Evolutionary conservation across 164 flowering plant species (phyloP), one percentile per base, ranked within the genome.

Genomic region (Stephania yunnanensis): DNA sequence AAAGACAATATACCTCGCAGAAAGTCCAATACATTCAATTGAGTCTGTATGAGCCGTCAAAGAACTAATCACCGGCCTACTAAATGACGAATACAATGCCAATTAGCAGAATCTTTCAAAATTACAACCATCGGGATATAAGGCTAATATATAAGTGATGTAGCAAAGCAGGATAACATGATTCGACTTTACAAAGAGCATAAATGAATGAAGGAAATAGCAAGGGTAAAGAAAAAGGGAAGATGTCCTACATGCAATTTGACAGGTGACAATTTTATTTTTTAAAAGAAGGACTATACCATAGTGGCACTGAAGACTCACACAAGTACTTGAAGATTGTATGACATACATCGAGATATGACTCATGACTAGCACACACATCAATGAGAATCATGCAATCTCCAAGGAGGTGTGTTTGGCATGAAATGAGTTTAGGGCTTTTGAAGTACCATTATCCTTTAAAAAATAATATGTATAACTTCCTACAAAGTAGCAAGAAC

Each of bases 31-130:
- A 74, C 94, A 92, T 83, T 95, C 98, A 52, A 95, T 75, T 9
- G 99, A 91, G 77, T 93, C 93, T n/a, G 89, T 36, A 76, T 95
- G 99, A 81, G 88, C 83, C 80, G 25, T 71, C 71, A 92, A 86
- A 74, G 95, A 88, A 80, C 83, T 87, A 68, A 93, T 88, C 78
- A 95, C 98, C n/a, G n/a, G n/a, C n/a, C 98, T 95, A 85, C 25
- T 58, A 25, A 44, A 70, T 19, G 52, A 22, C 20, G 80, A 68
- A 50, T 46, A 71, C 10, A 10, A 20, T 71, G 29, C 73, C 44
- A 10, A 6, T 65, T 64, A 58, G 69, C 53, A 58, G 15, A 67
- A 19, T 67, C 45, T 10, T 29, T 67, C 69, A 67, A 7, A 67
- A 67, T 10, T 67, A 29, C 6, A 67, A 30, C 69, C 13, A 30